Percentiles rank a stretch among this genome's conserved stretches.
phyloP scores from a whole-genome alignment of 2,329 filamentous ascomycete species.

The Cladosporium sp. region DNA sequence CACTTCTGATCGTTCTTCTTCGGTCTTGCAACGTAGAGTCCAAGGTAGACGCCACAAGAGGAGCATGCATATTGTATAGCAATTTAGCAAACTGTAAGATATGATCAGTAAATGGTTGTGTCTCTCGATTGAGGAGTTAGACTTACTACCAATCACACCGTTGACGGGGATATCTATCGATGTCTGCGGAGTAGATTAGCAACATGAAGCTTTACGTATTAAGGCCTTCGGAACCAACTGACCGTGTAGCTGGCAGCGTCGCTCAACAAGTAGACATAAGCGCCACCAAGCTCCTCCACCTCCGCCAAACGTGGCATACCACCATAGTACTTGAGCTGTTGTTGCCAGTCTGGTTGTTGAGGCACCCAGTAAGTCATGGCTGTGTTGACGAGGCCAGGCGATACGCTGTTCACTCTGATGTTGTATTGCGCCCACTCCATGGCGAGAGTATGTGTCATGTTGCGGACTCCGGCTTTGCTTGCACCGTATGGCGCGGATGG shows the following conservation, averaged over 20 bases:
- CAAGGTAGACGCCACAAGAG: too few relatives aligned
- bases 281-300: conserved; percentile 43
- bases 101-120: background rate
- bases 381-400: conserved; percentile 50
- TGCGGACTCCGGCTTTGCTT: conserved; percentile 44
- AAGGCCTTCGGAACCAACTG: conserved; percentile 40
- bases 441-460: conserved; percentile 54
- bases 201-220: conserved; percentile 46
- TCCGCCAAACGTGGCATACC: conserved; percentile 23
- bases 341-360: conserved; percentile 20
- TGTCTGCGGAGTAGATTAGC: conserved; percentile 47
- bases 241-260: conserved; percentile 39
- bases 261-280: conserved; percentile 46
- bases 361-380: conserved; percentile 30
- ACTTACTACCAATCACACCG: conserved; percentile 25
- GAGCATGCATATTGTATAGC: too few relatives aligned
- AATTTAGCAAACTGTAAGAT: background rate
- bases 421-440: conserved; percentile 55
- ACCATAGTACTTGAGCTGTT: conserved; percentile 15
- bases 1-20: too few relatives aligned
- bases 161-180: conserved; percentile 48
- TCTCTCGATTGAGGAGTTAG: background rate
- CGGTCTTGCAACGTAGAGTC: too few relatives aligned
- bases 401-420: conserved; percentile 59
- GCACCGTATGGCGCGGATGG: conserved; percentile 29